Conservation (phyloP, 176 grass and related monocot genomes). For the Ananas comosus region DNA sequence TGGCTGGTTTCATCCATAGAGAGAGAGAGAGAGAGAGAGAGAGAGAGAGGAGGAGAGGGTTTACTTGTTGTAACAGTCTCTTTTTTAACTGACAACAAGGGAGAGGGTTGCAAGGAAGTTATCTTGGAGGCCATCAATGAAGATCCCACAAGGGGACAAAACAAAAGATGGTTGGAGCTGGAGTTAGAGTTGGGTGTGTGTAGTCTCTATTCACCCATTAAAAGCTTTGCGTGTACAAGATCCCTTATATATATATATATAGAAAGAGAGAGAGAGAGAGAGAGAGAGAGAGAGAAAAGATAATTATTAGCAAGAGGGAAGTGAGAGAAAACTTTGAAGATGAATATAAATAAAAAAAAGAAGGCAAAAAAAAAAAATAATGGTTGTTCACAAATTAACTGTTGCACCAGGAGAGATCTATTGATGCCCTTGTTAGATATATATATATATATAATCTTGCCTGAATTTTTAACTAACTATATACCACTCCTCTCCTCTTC, state of each 20-base stretch:
- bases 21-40: slow-evolving; percentile 1
- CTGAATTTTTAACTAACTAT: too few relatives aligned
- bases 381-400: neutral
- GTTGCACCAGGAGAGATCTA: neutral
- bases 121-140: slow-evolving; percentile 49
- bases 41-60: slow-evolving; percentile 1
- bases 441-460: too few relatives aligned
- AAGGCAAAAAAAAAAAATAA: neutral
- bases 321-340: slow-evolving; percentile 24
- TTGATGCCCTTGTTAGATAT: neutral
- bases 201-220: slow-evolving; percentile 79
- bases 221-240: slow-evolving; percentile 84
- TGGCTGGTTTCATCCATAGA: neutral
- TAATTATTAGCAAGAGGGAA: neutral
- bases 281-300: slow-evolving; percentile 8
- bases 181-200: slow-evolving; percentile 36
- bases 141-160: slow-evolving; percentile 70
- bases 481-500: too few relatives aligned
- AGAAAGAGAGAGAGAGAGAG: slow-evolving; percentile 14
- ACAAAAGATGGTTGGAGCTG: slow-evolving; percentile 46
- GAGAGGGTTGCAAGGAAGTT: slow-evolving; percentile 33
- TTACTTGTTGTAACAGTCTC: slow-evolving; percentile 30
- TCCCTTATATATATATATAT: neutral
- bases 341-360: slow-evolving; percentile 12
- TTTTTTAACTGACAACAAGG: slow-evolving; percentile 30